Evolutionary conservation across 1,139 yeast species (phyloP).

Genomic region (Pichia sp.): DNA sequence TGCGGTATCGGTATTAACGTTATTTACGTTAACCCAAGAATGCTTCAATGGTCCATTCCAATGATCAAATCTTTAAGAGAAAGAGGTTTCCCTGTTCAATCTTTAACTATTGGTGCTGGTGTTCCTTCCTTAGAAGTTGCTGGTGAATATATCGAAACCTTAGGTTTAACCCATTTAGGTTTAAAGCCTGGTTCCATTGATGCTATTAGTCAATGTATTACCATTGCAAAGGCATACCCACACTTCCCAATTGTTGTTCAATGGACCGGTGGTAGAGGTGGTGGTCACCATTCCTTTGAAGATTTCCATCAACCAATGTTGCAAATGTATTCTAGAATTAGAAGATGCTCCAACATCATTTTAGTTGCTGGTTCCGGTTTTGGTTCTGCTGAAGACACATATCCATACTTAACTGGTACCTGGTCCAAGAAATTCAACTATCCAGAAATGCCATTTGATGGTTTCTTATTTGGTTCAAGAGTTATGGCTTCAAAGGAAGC

Average conservation of each 20-base stretch:
- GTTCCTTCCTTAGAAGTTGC: constrained; percentile 98
- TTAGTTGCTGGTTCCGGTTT: constrained; percentile 97
- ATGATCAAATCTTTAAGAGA: constrained; percentile 82
- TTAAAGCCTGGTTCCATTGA: constrained; percentile 97
- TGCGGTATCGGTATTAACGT: constrained; percentile 85
- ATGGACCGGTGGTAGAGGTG: constrained; percentile 99
- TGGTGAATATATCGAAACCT: constrained; percentile 84
- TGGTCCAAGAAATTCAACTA: constrained; percentile 83
- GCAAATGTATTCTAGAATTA: constrained; percentile 91
- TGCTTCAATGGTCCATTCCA: constrained; percentile 99
- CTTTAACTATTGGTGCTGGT: constrained; percentile 98
- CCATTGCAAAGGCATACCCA: constrained; percentile 94
- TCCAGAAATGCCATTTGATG: constrained; percentile 99
- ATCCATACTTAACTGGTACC: constrained; percentile 93
- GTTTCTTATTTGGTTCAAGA: constrained; percentile 92
- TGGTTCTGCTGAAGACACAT: constrained; percentile 94
- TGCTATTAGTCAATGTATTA: constrained; percentile 76
- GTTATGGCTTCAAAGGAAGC: constrained; percentile 98
- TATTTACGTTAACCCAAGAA: constrained; percentile 92
- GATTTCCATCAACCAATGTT: constrained; percentile 97
- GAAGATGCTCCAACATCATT: constrained; percentile 84
- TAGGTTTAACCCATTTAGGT: constrained; percentile 90
- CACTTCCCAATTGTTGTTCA: constrained; percentile 92
- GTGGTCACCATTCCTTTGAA: constrained; percentile 99
- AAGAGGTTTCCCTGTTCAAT: constrained; percentile 92